phyloP scores from a whole-genome alignment of 768 basidiomycete genomes.

The Boletus barrowsii region DNA sequence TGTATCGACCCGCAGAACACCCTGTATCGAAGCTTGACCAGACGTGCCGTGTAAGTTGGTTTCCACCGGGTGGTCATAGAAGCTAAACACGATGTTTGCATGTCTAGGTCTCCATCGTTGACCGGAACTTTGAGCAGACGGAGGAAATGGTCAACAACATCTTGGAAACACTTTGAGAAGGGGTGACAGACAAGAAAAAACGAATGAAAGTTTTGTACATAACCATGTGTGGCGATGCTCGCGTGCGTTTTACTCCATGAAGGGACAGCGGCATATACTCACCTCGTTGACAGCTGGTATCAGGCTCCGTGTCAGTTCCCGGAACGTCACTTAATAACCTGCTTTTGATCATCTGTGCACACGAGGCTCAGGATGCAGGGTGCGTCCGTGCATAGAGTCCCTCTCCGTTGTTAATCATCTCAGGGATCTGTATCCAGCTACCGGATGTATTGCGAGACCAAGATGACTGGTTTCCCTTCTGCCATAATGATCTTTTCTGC shows the following conservation, averaged over 20 bases:
- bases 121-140: too few relatives aligned
- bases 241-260: constrained; percentile 40
- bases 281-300: constrained; percentile 56
- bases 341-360: constrained; percentile 94
- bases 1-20: too few relatives aligned
- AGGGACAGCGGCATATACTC: neutral
- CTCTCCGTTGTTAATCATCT: neutral
- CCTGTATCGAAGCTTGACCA: too few relatives aligned
- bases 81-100: too few relatives aligned
- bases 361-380: constrained; percentile 99
- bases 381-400: constrained; percentile 34
- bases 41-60: too few relatives aligned
- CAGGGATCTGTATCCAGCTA: constrained; percentile 48
- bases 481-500: constrained; percentile 99
- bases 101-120: too few relatives aligned
- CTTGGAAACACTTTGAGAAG: too few relatives aligned
- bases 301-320: constrained; percentile 96
- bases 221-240: constrained; percentile 97
- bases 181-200: constrained; percentile 93
- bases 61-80: too few relatives aligned
- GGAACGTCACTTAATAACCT: constrained; percentile 96
- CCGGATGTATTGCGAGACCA: constrained; percentile 98
- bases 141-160: too few relatives aligned
- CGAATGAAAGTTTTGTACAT: constrained; percentile 84
- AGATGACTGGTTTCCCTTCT: constrained; percentile 96